These are phyloP conservation scores for Rauvolfia tetraphylla DNA, from an alignment of 257 asterid species.

Conservation along the genomic window DNA sequence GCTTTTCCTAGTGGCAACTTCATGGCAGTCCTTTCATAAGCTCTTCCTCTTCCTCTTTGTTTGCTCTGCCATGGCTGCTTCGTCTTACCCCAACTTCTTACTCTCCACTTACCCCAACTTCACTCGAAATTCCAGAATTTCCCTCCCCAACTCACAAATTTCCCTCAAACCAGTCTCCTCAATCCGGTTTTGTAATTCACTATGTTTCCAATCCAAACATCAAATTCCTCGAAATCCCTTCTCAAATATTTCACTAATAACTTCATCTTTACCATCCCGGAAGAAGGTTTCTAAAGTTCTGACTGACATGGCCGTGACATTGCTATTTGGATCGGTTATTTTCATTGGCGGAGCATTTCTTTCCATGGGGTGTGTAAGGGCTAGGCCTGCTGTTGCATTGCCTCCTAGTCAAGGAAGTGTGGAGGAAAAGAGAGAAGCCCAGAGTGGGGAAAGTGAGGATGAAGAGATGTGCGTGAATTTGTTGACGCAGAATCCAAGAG, in stretches of 20 bases:
- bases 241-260: constrained; percentile 13
- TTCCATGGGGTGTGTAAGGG: constrained; percentile 38
- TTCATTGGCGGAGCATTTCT: constrained; percentile 61
- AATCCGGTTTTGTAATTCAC: constrained; percentile 13
- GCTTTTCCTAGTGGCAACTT: neutral
- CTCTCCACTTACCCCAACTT: constrained; percentile 25
- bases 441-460: constrained; percentile 26
- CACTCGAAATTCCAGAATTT: constrained; percentile 14
- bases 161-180: constrained; percentile 15
- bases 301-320: constrained; percentile 39
- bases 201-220: constrained; percentile 16
- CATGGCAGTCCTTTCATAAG: neutral
- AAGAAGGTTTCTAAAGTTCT: constrained; percentile 26
- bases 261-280: constrained; percentile 27
- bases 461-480: constrained; percentile 61
- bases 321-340: constrained; percentile 61
- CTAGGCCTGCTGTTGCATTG: constrained; percentile 42
- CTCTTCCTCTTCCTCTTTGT: neutral
- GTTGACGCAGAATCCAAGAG: constrained; percentile 49
- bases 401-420: constrained; percentile 48
- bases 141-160: constrained; percentile 3
- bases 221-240: constrained; percentile 28
- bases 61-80: constrained; percentile 38
- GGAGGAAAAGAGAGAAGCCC: constrained; percentile 32
- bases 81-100: constrained; percentile 31